A percentile compares a stretch with the other conserved stretches of the same genome.
phyloP scores from a whole-genome alignment of 306 rosid genomes.

The Trifolium fragiferum region DNA sequence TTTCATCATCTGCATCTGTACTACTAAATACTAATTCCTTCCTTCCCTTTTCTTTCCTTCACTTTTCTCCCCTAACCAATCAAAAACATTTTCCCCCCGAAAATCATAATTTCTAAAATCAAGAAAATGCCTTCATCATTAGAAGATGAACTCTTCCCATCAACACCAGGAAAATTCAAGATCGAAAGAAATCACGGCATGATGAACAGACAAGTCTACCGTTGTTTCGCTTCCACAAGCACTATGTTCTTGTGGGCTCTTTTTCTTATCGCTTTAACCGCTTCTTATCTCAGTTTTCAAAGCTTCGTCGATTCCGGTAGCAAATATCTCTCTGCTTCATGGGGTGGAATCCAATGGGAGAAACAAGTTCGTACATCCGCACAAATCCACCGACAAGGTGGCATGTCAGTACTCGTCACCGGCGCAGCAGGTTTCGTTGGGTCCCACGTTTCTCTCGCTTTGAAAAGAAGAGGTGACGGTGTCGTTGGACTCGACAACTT shows the following conservation, averaged over 20 bases:
- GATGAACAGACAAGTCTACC: conserved; percentile 77
- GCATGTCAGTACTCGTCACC: conserved; percentile 78
- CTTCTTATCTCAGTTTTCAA: conserved; percentile 79
- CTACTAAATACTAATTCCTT: no score
- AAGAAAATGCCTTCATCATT: conserved; percentile 63
- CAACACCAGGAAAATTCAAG: conserved; percentile 91
- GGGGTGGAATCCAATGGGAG: conserved; percentile 98
- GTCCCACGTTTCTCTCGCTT: conserved; percentile 72
- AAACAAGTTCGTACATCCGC: conserved; percentile 82
- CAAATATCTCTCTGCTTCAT: conserved; percentile 70
- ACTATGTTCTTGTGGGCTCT: conserved; percentile 92
- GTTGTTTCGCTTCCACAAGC: conserved; percentile 85
- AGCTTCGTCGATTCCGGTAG: conserved; percentile 73
- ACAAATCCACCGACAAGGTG: conserved; percentile 67
- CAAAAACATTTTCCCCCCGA: background rate
- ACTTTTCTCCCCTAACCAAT: no score
- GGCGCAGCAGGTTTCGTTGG: conserved; percentile 88
- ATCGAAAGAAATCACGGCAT: conserved; percentile 64
- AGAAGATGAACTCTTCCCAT: conserved; percentile 74
- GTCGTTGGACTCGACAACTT: conserved; percentile 86
- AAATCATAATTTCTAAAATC: conserved; percentile 6
- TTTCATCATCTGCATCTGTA: conserved; percentile 43
- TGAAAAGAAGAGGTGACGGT: conserved; percentile 76
- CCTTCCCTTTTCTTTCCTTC: no score
- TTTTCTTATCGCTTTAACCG: conserved; percentile 75